phyloP scores from a whole-genome alignment of 225 moss, liverwort and hornwort species.

The Marchantia paleacea region DNA sequence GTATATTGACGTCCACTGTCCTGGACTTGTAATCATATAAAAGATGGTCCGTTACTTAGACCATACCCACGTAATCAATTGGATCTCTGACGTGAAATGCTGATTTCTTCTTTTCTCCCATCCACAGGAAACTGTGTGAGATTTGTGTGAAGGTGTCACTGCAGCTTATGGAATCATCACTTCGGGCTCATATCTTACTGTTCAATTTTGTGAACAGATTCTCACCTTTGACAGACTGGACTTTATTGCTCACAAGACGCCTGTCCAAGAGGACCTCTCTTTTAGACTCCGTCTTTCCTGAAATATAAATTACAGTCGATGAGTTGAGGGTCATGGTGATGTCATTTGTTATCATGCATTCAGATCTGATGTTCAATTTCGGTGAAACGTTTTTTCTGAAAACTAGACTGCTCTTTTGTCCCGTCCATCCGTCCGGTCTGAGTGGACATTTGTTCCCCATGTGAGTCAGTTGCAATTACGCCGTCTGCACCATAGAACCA shows the following conservation, averaged over 20 bases:
- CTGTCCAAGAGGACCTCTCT: neutral
- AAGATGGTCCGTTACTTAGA: neutral
- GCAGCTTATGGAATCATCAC: neutral
- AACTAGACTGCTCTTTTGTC: neutral
- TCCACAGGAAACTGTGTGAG: neutral
- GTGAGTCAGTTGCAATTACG: neutral
- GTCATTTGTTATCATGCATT: neutral
- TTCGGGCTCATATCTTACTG: neutral
- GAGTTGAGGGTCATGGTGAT: neutral
- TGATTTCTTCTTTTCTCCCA: neutral
- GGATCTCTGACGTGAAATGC: neutral
- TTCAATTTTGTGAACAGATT: neutral
- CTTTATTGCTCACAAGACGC: neutral
- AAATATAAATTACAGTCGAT: neutral
- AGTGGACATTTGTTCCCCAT: neutral
- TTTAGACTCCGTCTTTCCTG: neutral
- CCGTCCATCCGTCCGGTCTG: neutral
- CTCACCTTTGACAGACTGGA: neutral
- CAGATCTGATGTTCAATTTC: neutral
- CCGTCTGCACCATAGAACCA: neutral
- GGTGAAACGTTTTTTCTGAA: neutral
- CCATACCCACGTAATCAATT: neutral
- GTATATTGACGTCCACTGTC: neutral
- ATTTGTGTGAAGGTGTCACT: neutral
- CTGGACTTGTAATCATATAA: neutral